Conservation (phyloP, 208 protist genomes). For the Balamuthia mandrillaris region DNA sequence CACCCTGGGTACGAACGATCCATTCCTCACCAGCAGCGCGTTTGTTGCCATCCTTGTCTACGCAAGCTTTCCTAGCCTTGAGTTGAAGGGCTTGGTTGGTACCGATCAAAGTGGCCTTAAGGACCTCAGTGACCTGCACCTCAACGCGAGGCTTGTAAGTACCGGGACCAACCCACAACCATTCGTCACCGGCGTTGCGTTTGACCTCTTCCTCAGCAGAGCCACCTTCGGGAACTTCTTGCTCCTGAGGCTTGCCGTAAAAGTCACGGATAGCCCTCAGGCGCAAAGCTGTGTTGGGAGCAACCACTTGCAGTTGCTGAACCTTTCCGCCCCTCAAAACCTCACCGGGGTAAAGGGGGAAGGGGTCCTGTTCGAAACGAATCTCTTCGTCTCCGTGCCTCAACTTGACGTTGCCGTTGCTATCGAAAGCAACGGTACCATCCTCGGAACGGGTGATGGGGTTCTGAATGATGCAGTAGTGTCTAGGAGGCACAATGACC, state of each 20-base stretch:
- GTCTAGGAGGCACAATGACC: constrained; percentile 73
- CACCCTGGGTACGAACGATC: constrained; percentile 75
- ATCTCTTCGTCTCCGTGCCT: constrained; percentile 77
- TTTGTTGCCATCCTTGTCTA: constrained; percentile 56
- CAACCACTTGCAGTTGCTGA: constrained; percentile 70
- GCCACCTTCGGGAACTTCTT: constrained; percentile 82
- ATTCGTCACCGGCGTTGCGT: constrained; percentile 74
- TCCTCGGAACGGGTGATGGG: constrained; percentile 59
- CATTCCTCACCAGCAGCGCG: constrained; percentile 82
- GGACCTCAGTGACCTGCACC: too few relatives aligned
- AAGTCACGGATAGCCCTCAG: constrained; percentile 69
- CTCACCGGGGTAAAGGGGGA: constrained; percentile 88
- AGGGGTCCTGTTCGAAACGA: constrained; percentile 77
- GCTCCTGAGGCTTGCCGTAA: constrained; percentile 67
- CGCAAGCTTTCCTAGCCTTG: constrained; percentile 66
- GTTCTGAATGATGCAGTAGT: constrained; percentile 57
- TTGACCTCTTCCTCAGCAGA: constrained; percentile 73
- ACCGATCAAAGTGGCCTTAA: constrained; percentile 73
- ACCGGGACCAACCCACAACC: constrained; percentile 14
- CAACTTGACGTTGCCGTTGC: constrained; percentile 75
- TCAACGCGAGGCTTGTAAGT: neutral
- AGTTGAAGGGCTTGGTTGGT: constrained; percentile 81
- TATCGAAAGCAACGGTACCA: constrained; percentile 51
- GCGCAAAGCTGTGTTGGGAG: constrained; percentile 76
- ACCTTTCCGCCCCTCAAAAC: constrained; percentile 14